Base-by-base conservation (phyloP, 495 filamentous ascomycete species). In the Pseudoneurospora amorphoporcata region DNA sequence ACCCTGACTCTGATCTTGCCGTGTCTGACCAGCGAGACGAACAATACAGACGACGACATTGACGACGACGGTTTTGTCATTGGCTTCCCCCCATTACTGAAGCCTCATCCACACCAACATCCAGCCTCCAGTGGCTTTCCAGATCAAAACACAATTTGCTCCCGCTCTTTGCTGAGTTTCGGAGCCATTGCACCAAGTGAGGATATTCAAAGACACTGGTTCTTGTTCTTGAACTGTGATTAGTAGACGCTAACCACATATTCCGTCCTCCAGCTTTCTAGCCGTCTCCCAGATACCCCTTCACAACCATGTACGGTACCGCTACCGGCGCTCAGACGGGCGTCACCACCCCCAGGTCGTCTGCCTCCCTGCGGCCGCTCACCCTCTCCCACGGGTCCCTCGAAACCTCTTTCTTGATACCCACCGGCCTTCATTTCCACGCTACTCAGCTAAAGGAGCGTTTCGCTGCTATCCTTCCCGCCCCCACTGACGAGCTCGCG, bases 401-500 rank as follows among this genome's bases (percentile, higher is more conserved):
- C 80, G 95, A 98, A 77, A 91, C 95, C 78, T 93, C 94, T 53
- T 93, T 98, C 82, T 90, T 97, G 73, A 91, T 99, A 73, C 95
- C 95, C 23, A 98, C 96, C 73, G 90, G 90, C 72, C 86, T 97
- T 73, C 95, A 99, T 83, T 99, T 96, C 87, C 94, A 94, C 81
- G 95, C 95, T 73, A 92, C 93, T 38, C 92, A 95, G 82, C 87
- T 97, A 75, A 94, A 94, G 84, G 93, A 97, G 75, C 86, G 87
- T 68, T 98, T 99, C 82, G 88, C 87, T 47, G 86, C 91, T 14
- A 92, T 92, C 61, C 87, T 99, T 76, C 95, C 95, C 23, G 84
- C 89, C 68, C 91, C 95, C 39, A 99, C 95, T 76, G 95, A 99
- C 81, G 95, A 99, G 84, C 88, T 98, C 75, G 95, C 96, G 47